Conservation (phyloP, 305 asterid species). For the Fraxinus latifolia region DNA sequence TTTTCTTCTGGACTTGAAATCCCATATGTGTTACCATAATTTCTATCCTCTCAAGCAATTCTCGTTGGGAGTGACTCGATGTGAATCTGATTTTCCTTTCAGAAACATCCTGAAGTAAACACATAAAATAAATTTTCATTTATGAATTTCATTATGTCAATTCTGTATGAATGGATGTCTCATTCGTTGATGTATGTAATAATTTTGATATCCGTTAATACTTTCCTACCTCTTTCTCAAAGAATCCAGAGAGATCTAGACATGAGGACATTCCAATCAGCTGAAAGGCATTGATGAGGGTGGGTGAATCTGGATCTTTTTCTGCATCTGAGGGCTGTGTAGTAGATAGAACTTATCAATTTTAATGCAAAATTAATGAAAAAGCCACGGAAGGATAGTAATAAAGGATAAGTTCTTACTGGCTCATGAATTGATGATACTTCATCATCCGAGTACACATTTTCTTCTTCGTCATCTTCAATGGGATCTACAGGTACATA, state of each 20-base stretch:
- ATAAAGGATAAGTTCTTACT: conserved; percentile 29
- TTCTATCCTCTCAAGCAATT: conserved; percentile 72
- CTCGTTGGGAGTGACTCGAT: conserved; percentile 65
- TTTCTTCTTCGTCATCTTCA: conserved; percentile 33
- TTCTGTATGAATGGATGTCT: neutral
- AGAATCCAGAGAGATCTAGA: conserved; percentile 92
- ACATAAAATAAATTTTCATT: neutral
- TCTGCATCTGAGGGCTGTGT: conserved; percentile 55
- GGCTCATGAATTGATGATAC: conserved; percentile 45
- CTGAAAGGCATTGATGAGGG: conserved; percentile 82
- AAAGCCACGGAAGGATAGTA: neutral
- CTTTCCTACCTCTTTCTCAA: conserved; percentile 75
- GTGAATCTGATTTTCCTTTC: conserved; percentile 90
- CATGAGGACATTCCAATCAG: conserved; percentile 93
- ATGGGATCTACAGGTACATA: conserved; percentile 53
- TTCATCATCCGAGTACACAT: conserved; percentile 44
- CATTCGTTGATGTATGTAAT: neutral
- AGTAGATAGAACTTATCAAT: conserved; percentile 19
- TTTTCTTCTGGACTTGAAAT: conserved; percentile 65
- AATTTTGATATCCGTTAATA: neutral
- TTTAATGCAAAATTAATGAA: neutral
- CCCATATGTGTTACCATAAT: conserved; percentile 58
- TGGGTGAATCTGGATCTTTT: conserved; percentile 49
- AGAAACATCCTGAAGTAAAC: conserved; percentile 61
- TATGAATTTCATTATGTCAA: neutral